Percentiles rank a stretch among this genome's conserved stretches.
phyloP scores from a whole-genome alignment of 371 early-diverging fungal species.

The Apophysomyces sp. region DNA sequence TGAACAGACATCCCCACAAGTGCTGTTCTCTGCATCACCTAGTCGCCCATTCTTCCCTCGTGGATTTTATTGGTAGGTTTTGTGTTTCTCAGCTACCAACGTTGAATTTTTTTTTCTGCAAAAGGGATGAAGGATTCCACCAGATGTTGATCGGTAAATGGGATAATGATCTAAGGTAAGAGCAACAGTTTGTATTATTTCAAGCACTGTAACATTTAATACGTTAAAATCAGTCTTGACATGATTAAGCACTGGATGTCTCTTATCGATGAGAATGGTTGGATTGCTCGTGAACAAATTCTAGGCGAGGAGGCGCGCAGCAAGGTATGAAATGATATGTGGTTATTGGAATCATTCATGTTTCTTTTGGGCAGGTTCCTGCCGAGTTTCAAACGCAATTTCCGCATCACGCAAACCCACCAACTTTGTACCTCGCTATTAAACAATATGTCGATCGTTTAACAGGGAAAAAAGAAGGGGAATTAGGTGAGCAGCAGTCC shows the following conservation, averaged over 20 bases:
- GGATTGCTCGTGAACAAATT: constrained; percentile 95
- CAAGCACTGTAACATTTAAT: too few species aligned
- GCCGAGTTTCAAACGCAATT: constrained; percentile 91
- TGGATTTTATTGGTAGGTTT: constrained; percentile 85
- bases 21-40: constrained; percentile 85
- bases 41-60: constrained; percentile 95
- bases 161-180: constrained; percentile 80
- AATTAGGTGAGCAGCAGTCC: not conserved
- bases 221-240: constrained; percentile 71
- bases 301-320: constrained; percentile 92
- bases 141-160: constrained; percentile 83
- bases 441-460: constrained; percentile 57
- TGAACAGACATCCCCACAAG: constrained; percentile 58
- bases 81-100: too few species aligned
- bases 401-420: constrained; percentile 93
- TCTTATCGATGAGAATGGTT: constrained; percentile 84
- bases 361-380: constrained; percentile 58
- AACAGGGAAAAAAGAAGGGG: constrained; percentile 11
- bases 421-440: constrained; percentile 79
- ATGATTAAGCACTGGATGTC: constrained; percentile 81
- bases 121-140: constrained; percentile 94
- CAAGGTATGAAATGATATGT: constrained; percentile 39
- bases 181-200: too few species aligned
- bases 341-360: not conserved
- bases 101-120: too few species aligned